Evolutionary conservation across 768 basidiomycete genomes (phyloP).

Genomic region (Steccherinum ochraceum): DNA sequence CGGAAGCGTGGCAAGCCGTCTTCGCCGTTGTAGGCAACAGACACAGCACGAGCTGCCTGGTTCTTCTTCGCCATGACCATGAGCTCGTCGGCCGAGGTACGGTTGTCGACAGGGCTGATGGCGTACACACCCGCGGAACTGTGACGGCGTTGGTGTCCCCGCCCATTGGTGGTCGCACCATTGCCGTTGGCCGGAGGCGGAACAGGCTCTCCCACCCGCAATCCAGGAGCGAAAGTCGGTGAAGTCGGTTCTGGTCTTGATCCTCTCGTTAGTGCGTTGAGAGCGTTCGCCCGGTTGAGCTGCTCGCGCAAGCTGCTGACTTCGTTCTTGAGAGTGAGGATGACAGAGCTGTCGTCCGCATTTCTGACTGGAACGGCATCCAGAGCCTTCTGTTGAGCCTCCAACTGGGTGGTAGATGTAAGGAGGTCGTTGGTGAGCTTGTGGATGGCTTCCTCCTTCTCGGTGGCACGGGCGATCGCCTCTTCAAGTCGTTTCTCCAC

Average conservation of each 20-base stretch:
- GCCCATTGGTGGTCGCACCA: constrained; percentile 26
- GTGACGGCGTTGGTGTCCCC: constrained; percentile 75
- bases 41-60: constrained; percentile 73
- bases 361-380: constrained; percentile 60
- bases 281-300: constrained; percentile 90
- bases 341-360: constrained; percentile 81
- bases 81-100: constrained; percentile 73
- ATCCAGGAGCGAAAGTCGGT: constrained; percentile 78
- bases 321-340: constrained; percentile 86
- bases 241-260: constrained; percentile 67
- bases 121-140: constrained; percentile 80
- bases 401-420: constrained; percentile 68
- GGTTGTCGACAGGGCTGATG: constrained; percentile 50
- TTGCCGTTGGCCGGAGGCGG: constrained; percentile 42
- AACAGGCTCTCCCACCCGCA: constrained; percentile 46
- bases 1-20: constrained; percentile 65
- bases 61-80: constrained; percentile 69
- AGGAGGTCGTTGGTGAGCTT: constrained; percentile 75
- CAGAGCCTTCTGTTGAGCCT: constrained; percentile 64
- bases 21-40: constrained; percentile 82
- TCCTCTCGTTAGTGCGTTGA: constrained; percentile 78
- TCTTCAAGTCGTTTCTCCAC: constrained; percentile 81
- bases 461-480: constrained; percentile 58
- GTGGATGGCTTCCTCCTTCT: constrained; percentile 82
- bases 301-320: constrained; percentile 91